Percentiles rank a stretch among this genome's conserved stretches.
Evolutionary conservation across 257 asterid species (phyloP).

Genomic region (Eucommia ulmoides): DNA sequence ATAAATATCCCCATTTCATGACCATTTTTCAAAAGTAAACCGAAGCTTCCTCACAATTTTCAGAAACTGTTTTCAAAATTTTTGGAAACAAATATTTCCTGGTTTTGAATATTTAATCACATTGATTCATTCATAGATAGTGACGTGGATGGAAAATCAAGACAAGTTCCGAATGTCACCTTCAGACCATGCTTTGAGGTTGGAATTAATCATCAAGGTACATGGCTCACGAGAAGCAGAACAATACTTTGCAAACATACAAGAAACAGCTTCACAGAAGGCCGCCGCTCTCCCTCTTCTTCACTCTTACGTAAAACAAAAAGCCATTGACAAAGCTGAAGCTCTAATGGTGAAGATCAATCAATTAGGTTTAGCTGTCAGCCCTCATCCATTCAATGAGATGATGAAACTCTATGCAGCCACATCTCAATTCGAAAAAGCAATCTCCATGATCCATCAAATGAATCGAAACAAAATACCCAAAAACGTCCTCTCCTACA

Average conservation of each 20-base stretch:
- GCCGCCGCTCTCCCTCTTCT: slow-evolving; percentile 28
- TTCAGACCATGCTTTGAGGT: slow-evolving; percentile 17
- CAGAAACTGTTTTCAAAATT: not conserved
- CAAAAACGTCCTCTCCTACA: slow-evolving; percentile 27
- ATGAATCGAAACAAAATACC: slow-evolving; percentile 28
- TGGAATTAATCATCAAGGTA: slow-evolving; percentile 18
- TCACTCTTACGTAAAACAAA: slow-evolving; percentile 19
- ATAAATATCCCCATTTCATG: not conserved
- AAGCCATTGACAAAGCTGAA: slow-evolving; percentile 22
- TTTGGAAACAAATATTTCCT: not conserved
- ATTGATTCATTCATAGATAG: slow-evolving; percentile 12
- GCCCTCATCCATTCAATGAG: slow-evolving; percentile 24
- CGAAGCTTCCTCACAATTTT: not conserved
- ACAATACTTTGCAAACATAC: slow-evolving; percentile 20
- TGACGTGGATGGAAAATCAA: slow-evolving; percentile 22
- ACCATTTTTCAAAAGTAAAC: not conserved
- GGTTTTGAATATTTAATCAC: not conserved
- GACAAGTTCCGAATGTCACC: slow-evolving; percentile 10
- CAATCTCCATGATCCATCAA: slow-evolving; percentile 18
- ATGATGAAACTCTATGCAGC: slow-evolving; percentile 39
- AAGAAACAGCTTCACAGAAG: slow-evolving; percentile 16
- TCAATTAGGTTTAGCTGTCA: slow-evolving; percentile 16
- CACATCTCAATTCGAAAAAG: slow-evolving; percentile 20
- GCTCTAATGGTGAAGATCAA: slow-evolving; percentile 25
- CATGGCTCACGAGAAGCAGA: slow-evolving; percentile 16